phyloP scores from a whole-genome alignment of 148 eudicot genomes.

The Oxyria digyna region DNA sequence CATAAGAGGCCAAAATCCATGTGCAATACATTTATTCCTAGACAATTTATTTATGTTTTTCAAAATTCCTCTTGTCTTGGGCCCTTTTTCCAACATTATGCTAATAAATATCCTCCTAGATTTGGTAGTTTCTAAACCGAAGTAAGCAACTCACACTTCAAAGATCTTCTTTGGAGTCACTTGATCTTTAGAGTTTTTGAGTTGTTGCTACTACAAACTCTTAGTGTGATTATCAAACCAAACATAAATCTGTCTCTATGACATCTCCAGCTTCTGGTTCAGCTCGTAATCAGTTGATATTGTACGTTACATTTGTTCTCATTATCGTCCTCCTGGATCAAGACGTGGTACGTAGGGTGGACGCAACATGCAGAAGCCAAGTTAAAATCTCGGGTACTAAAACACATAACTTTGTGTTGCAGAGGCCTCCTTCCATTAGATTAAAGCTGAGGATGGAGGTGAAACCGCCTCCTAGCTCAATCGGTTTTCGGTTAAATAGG shows the following conservation, averaged over 20 bases:
- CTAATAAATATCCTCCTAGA: neutral
- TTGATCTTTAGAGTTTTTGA: too few relatives aligned
- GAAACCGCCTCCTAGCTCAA: constrained; percentile 6
- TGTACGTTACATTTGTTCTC: constrained; percentile 2
- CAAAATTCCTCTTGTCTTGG: neutral
- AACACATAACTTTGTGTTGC: neutral
- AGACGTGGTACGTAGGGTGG: neutral
- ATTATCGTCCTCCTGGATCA: constrained; percentile 11
- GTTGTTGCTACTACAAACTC: too few relatives aligned
- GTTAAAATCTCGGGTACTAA: neutral
- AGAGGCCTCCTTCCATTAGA: constrained; percentile 5
- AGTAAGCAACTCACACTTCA: neutral
- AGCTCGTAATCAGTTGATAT: neutral
- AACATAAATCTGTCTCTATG: constrained; percentile 1
- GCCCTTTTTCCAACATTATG: neutral
- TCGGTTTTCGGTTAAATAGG: constrained; percentile 17
- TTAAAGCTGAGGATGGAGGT: neutral
- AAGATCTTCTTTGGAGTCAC: neutral
- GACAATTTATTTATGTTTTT: neutral
- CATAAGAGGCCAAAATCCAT: neutral
- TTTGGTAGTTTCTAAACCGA: neutral
- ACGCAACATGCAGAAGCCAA: constrained; percentile 12
- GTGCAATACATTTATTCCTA: neutral
- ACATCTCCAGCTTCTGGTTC: neutral
- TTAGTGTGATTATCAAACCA: too few relatives aligned